phyloP scores from a whole-genome alignment of 129 eudicot species.

The Solidago caesia region DNA sequence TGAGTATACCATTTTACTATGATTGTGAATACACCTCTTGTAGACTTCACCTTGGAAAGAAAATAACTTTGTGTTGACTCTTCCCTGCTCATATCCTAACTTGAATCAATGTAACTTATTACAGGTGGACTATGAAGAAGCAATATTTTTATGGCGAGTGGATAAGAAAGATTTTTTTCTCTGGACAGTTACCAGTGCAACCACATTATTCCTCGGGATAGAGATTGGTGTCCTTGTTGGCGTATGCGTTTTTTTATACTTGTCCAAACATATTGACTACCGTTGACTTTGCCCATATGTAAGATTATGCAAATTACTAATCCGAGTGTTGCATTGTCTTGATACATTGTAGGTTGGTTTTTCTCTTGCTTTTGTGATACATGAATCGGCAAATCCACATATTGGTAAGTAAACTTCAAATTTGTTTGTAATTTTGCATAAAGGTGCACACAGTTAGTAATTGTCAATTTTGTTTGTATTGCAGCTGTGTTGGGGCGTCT shows the following conservation, averaged over 20 bases:
- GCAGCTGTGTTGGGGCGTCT: constrained; percentile 99
- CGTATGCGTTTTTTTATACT: constrained; percentile 43
- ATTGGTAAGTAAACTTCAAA: constrained; percentile 58
- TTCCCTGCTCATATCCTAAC: background rate
- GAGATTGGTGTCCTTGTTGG: constrained; percentile 99
- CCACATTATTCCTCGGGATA: constrained; percentile 87
- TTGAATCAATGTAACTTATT: constrained; percentile 1
- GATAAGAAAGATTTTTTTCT: constrained; percentile 92
- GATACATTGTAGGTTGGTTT: constrained; percentile 62
- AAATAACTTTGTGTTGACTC: too few species aligned
- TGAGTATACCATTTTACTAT: constrained; percentile 37
- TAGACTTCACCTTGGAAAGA: too few species aligned
- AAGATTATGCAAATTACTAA: constrained; percentile 15
- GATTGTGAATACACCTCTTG: too few species aligned
- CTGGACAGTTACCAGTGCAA: constrained; percentile 70
- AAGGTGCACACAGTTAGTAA: background rate
- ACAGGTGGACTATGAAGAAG: constrained; percentile 98
- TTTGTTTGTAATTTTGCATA: background rate
- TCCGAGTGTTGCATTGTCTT: constrained; percentile 10
- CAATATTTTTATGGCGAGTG: constrained; percentile 85
- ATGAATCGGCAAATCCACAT: constrained; percentile 99
- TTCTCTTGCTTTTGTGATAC: constrained; percentile 98
- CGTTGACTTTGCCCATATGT: background rate
- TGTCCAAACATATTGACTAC: constrained; percentile 11
- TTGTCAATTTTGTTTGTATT: background rate